These are phyloP conservation scores for Spironucleus salmonicida DNA, from an alignment of 208 protist genomes.

Conservation along the genomic window DNA sequence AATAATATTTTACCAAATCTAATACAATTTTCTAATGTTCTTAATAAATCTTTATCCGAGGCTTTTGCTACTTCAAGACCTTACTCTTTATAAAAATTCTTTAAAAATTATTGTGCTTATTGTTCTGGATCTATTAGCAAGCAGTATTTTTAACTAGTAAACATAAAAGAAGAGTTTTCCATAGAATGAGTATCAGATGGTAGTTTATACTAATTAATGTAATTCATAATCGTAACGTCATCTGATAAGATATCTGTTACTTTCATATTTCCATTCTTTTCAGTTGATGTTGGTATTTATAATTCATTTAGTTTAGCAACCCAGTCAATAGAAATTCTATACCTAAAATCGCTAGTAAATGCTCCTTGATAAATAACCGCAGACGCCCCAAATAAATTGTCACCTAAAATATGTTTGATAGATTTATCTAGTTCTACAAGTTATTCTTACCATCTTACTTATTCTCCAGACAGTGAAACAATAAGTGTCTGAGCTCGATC, in stretches of 20 bases:
- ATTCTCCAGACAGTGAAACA: slow-evolving; percentile 78
- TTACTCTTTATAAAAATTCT: slow-evolving; percentile 69
- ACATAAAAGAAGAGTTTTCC: slow-evolving; percentile 86
- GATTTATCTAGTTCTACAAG: slow-evolving; percentile 62
- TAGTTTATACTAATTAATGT: slow-evolving; percentile 71
- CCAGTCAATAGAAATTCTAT: slow-evolving; percentile 68
- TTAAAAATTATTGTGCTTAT: slow-evolving; percentile 94
- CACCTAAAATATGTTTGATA: slow-evolving; percentile 71
- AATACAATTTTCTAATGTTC: slow-evolving; percentile 83
- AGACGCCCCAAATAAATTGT: slow-evolving; percentile 78
- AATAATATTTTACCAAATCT: slow-evolving; percentile 88
- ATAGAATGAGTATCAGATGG: slow-evolving; percentile 87
- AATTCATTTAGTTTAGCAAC: slow-evolving; percentile 60
- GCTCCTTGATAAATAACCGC: slow-evolving; percentile 88
- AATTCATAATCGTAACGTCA: slow-evolving; percentile 74
- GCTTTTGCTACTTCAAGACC: slow-evolving; percentile 77
- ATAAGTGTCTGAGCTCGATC: slow-evolving; percentile 68
- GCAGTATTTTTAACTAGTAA: slow-evolving; percentile 75
- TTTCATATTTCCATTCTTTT: slow-evolving; percentile 57
- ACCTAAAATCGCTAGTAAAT: slow-evolving; percentile 78
- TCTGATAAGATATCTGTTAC: slow-evolving; percentile 89
- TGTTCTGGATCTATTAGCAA: slow-evolving; percentile 95
- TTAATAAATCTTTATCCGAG: slow-evolving; percentile 80
- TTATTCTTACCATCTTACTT: slow-evolving; percentile 75
- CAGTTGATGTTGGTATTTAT: slow-evolving; percentile 65